A percentile compares a stretch with the other conserved stretches of the same genome.
Evolutionary conservation across 768 basidiomycete genomes (phyloP).

Genomic region (Tulasnella sp.): DNA sequence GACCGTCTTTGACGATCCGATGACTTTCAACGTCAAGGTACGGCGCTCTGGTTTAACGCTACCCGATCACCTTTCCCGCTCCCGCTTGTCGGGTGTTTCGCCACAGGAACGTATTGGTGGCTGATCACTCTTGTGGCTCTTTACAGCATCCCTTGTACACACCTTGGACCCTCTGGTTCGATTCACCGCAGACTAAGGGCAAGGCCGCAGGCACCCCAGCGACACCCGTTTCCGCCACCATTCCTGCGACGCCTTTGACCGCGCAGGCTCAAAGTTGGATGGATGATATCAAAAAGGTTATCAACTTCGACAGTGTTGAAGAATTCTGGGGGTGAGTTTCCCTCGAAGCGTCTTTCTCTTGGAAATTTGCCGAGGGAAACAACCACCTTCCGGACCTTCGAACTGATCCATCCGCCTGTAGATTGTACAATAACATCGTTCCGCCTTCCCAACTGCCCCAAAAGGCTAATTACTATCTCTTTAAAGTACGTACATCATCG

Average conservation of each 20-base stretch:
- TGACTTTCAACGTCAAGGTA: conserved; percentile 95
- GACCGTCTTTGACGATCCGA: conserved; percentile 89
- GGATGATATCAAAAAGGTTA: conserved; percentile 96
- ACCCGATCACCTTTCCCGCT: no score
- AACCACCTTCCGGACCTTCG: no score
- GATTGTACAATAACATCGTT: conserved; percentile 93
- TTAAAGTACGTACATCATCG: conserved; percentile 51
- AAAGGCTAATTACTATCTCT: conserved; percentile 99
- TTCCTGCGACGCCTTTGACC: conserved; percentile 18
- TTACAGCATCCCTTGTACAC: conserved; percentile 84
- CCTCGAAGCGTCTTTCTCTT: background rate
- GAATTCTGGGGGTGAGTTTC: conserved; percentile 92
- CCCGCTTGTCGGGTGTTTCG: background rate
- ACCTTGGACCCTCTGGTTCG: conserved; percentile 97
- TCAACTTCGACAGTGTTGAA: conserved; percentile 92
- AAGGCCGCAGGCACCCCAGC: conserved; percentile 39
- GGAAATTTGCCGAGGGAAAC: background rate
- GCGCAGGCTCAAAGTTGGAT: conserved; percentile 83
- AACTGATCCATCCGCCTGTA: conserved; percentile 25
- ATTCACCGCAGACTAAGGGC: conserved; percentile 84
- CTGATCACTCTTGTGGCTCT: conserved; percentile 11
- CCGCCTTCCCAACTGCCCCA: conserved; percentile 85
- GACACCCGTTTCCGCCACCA: conserved; percentile 53
- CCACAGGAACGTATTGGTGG: background rate
- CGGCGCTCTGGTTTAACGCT: conserved; percentile 13